These are phyloP conservation scores for Solanum appendiculatum DNA, from an alignment of 257 asterid species.

Conservation along the genomic window DNA sequence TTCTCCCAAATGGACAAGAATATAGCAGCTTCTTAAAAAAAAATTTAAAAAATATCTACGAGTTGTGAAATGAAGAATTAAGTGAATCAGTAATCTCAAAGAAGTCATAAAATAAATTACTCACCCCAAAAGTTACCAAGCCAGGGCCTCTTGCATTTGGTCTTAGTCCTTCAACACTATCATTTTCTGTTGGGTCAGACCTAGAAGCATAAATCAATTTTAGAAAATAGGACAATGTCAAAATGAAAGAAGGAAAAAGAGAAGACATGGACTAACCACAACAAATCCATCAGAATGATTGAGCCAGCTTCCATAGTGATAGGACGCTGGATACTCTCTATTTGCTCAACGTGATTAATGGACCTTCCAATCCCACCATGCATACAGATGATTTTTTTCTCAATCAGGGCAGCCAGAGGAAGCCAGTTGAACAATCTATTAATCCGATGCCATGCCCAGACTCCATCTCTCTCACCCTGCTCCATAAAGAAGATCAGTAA, in stretches of 20 bases:
- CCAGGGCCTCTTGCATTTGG: conserved; percentile 99
- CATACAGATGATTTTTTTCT: conserved; percentile 95
- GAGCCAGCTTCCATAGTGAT: conserved; percentile 99
- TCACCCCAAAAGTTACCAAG: conserved; percentile 96
- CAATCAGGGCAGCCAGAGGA: conserved; percentile 93
- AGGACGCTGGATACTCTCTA: conserved; percentile 93
- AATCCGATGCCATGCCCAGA: conserved; percentile 97
- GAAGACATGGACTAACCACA: conserved; percentile 47
- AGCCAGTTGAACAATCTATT: conserved; percentile 98
- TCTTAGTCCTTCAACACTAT: conserved; percentile 95
- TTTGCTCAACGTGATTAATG: conserved; percentile 91
- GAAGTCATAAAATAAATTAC: conserved; percentile 9
- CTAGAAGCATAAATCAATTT: conserved; percentile 31
- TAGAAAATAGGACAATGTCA: not conserved
- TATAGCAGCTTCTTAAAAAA: not conserved
- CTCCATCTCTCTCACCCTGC: conserved; percentile 99
- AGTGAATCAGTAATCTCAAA: not conserved
- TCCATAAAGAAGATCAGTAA: conserved; percentile 2
- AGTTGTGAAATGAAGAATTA: not conserved
- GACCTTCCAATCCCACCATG: conserved; percentile 99
- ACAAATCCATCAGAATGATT: conserved; percentile 89
- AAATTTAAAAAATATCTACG: not conserved
- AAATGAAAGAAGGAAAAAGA: not conserved
- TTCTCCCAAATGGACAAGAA: not conserved
- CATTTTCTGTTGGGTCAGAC: conserved; percentile 99